Conservation (phyloP, 345 rosid species). For the Heritiera littoralis region DNA sequence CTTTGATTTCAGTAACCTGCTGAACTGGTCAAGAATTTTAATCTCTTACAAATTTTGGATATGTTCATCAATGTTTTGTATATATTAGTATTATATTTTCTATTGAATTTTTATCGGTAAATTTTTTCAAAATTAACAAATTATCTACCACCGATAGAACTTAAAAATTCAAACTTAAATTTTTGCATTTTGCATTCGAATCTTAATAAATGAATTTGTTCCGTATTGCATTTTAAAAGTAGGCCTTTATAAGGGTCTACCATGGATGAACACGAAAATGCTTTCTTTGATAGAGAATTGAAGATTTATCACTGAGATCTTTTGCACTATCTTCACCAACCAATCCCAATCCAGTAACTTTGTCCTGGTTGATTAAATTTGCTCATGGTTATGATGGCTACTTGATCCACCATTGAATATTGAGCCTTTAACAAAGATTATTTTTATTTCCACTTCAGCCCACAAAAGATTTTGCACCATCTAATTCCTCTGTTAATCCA, state of each 20-base stretch:
- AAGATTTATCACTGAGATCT: not conserved
- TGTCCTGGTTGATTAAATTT: not conserved
- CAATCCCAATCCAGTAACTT: not conserved
- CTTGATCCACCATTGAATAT: not conserved
- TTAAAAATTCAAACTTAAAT: no score
- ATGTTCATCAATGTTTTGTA: no score
- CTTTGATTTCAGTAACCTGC: not conserved
- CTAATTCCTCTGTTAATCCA: not conserved
- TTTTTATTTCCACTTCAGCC: not conserved
- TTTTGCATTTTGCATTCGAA: no score
- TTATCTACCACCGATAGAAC: no score
- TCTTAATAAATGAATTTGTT: no score
- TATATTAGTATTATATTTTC: no score
- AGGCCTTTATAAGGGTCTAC: not conserved
- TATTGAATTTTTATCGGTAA: no score
- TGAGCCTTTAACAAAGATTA: not conserved
- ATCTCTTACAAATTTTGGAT: not conserved
- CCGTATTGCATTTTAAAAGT: not conserved
- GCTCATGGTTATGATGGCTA: not conserved
- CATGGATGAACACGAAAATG: not conserved
- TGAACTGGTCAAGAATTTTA: not conserved
- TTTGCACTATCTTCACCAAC: not conserved
- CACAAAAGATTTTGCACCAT: not conserved
- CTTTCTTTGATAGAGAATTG: not conserved
- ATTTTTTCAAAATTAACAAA: no score